These are phyloP conservation scores for Aspergillus candidus DNA, from an alignment of 2,329 filamentous ascomycete species.

Conservation along the genomic window DNA sequence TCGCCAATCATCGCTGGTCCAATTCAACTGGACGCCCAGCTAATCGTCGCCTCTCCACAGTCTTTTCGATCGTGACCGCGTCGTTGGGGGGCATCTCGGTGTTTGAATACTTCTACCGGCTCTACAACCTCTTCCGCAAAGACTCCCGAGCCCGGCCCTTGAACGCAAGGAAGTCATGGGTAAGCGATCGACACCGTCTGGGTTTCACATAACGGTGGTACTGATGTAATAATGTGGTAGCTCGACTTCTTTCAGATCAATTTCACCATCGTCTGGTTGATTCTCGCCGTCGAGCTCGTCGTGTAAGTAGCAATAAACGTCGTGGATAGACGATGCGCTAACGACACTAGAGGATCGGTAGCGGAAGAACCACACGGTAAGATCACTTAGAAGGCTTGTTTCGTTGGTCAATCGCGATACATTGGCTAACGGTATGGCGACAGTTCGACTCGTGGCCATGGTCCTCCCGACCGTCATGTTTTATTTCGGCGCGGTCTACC, in stretches of 20 bases:
- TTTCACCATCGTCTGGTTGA: constrained; percentile 41
- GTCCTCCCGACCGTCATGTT: constrained; percentile 42
- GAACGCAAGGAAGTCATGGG: constrained; percentile 40
- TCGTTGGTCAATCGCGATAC: neutral
- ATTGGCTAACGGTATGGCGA: constrained; percentile 2
- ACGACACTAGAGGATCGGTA: constrained; percentile 35
- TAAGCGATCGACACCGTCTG: constrained; percentile 12
- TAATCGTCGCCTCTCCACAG: constrained; percentile 15
- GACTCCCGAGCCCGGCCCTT: constrained; percentile 33
- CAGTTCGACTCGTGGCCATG: constrained; percentile 41
- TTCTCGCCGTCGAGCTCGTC: constrained; percentile 38
- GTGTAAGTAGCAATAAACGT: constrained; percentile 26
- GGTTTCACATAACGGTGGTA: neutral
- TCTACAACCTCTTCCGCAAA: constrained; percentile 35
- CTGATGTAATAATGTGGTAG: constrained; percentile 16
- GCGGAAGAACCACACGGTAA: constrained; percentile 35
- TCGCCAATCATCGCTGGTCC: neutral
- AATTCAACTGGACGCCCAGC: neutral
- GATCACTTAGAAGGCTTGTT: constrained; percentile 4
- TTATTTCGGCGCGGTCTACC: constrained; percentile 39
- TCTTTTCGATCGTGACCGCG: constrained; percentile 40
- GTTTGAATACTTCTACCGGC: constrained; percentile 40
- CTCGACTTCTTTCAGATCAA: constrained; percentile 44
- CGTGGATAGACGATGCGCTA: constrained; percentile 5
- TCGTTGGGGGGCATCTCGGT: constrained; percentile 38